phyloP scores from a whole-genome alignment of 2,329 filamentous ascomycete genomes.

The Didymella segeticola region DNA sequence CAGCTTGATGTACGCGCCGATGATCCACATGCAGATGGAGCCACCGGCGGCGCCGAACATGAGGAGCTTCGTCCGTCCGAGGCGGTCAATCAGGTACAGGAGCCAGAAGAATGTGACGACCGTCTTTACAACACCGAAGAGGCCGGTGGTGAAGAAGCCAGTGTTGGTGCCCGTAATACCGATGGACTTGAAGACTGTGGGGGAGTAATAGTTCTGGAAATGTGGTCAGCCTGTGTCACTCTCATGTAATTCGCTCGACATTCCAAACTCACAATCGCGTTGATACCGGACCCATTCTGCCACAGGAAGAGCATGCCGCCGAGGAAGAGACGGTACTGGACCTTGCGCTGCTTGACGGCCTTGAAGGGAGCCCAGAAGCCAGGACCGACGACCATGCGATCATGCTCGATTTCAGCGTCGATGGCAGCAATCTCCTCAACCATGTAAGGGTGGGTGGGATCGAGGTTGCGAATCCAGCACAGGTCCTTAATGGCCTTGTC shows the following conservation, averaged over 20 bases:
- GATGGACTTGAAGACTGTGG: slow-evolving; percentile 71
- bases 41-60: slow-evolving; percentile 69
- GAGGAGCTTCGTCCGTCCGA: slow-evolving; percentile 68
- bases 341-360: slow-evolving; percentile 53
- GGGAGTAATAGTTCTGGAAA: slow-evolving; percentile 72
- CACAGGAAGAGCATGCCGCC: slow-evolving; percentile 78
- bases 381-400: slow-evolving; percentile 66
- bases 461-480: slow-evolving; percentile 70
- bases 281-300: slow-evolving; percentile 80
- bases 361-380: slow-evolving; percentile 70
- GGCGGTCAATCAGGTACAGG: slow-evolving; percentile 70
- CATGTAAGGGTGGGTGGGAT: slow-evolving; percentile 68
- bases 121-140: slow-evolving; percentile 80
- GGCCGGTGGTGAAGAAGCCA: slow-evolving; percentile 71
- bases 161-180: slow-evolving; percentile 67
- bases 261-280: slow-evolving; percentile 59
- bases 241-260: no score
- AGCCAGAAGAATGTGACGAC: slow-evolving; percentile 72
- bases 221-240: neutral
- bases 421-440: slow-evolving; percentile 75
- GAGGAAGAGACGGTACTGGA: slow-evolving; percentile 75
- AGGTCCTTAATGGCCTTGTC: slow-evolving; percentile 53
- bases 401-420: slow-evolving; percentile 72
- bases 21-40: slow-evolving; percentile 70
- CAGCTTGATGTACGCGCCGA: slow-evolving; percentile 66